Conservation (phyloP, 495 filamentous ascomycete genomes). For the Neurospora sp. region DNA sequence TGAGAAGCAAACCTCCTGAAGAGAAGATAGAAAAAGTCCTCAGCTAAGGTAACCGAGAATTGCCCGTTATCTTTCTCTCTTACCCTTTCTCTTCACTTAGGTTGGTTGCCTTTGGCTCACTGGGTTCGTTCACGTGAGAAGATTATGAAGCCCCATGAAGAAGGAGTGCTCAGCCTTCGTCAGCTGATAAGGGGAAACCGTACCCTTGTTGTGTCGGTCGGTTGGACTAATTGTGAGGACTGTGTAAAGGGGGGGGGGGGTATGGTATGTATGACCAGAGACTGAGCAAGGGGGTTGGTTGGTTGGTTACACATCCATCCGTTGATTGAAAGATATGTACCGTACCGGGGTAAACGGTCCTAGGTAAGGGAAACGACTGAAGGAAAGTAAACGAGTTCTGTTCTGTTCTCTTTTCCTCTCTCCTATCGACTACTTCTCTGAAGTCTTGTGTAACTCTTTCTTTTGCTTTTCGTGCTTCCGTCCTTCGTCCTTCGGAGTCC, state of each 20-base stretch:
- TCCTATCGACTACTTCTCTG: no score
- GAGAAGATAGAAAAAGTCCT: neutral
- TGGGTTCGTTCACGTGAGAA: neutral
- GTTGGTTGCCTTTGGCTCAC: neutral
- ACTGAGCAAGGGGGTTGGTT: neutral
- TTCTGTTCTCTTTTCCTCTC: no score
- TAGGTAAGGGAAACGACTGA: no score
- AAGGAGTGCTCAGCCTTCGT: neutral
- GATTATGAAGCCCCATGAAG: neutral
- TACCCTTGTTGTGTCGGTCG: neutral
- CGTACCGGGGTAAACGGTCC: no score
- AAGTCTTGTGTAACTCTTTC: neutral
- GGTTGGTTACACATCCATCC: no score
- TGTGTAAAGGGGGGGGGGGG: neutral
- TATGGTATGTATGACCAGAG: neutral
- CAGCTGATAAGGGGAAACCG: neutral
- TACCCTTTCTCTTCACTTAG: no score
- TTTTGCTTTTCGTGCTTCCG: no score
- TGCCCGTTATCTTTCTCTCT: neutral
- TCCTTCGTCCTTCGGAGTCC: neutral
- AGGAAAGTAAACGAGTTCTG: no score
- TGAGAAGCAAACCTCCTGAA: no score
- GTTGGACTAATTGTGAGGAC: neutral
- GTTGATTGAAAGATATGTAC: no score
- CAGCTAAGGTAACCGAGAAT: neutral